Percentiles rank a stretch among this genome's conserved stretches.
These are phyloP conservation scores for Elsinoe fawcettii DNA, from an alignment of 2,329 filamentous ascomycete species.

Conservation along the genomic window DNA sequence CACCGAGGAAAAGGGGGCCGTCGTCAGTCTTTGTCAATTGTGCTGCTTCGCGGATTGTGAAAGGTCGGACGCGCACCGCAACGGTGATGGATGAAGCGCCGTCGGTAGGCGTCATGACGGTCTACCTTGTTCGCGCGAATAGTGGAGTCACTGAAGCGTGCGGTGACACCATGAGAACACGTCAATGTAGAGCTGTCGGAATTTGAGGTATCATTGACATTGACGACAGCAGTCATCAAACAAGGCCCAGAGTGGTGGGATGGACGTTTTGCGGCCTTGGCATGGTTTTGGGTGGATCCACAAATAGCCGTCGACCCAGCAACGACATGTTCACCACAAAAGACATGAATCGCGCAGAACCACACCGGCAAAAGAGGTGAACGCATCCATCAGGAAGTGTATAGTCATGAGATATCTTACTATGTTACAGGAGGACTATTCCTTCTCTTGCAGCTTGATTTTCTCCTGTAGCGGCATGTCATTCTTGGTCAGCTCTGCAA, in stretches of 20 bases:
- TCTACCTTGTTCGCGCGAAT: background rate
- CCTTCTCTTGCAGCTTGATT: conserved; percentile 15
- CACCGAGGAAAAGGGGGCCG: conserved; percentile 84
- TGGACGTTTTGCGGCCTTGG: conserved; percentile 2
- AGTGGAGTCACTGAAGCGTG: background rate
- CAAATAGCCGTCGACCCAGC: conserved; percentile 7
- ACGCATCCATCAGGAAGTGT: background rate
- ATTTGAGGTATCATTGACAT: background rate
- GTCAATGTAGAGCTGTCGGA: background rate
- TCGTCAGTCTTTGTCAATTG: conserved; percentile 78
- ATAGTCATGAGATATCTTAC: too few relatives aligned
- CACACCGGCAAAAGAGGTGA: background rate
- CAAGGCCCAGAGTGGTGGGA: background rate
- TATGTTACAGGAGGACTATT: too few relatives aligned
- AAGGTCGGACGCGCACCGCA: conserved; percentile 55
- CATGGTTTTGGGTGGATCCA: background rate
- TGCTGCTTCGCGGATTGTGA: conserved; percentile 84
- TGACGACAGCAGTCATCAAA: background rate
- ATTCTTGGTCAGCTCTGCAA: conserved; percentile 62
- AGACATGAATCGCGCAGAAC: background rate
- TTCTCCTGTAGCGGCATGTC: conserved; percentile 55
- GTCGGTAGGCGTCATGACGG: conserved; percentile 24
- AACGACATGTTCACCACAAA: background rate
- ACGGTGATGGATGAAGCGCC: conserved; percentile 46
- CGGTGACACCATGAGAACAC: background rate